Conservation (phyloP, 805 yeast species). For the Ascoidea rubescens region DNA sequence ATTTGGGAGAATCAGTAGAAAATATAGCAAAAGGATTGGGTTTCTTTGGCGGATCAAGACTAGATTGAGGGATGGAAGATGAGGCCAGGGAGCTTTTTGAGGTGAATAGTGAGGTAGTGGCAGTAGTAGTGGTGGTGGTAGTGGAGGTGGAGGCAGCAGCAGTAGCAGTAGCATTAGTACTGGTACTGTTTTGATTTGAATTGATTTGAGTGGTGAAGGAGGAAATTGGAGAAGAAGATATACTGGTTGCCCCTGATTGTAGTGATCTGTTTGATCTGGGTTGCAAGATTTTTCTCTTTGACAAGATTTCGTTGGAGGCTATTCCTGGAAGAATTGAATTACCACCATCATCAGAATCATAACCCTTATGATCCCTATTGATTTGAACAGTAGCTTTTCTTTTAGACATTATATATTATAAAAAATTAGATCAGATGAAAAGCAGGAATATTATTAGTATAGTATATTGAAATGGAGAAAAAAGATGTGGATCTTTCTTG, state of each 20-base stretch:
- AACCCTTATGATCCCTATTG: neutral
- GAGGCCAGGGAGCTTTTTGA: neutral
- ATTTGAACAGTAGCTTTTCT: conserved; percentile 1
- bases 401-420: conserved; percentile 1
- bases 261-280: conserved; percentile 3
- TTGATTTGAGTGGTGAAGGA: conserved; percentile 3
- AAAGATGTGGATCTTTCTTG: too few relatives aligned
- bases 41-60: neutral
- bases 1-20: neutral
- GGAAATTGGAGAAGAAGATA: neutral
- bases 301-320: conserved; percentile 6
- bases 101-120: neutral
- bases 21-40: conserved; percentile 3
- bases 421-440: too few relatives aligned
- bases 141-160: conserved; percentile 9
- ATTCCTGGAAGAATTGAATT: neutral
- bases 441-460: too few relatives aligned
- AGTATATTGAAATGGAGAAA: too few relatives aligned
- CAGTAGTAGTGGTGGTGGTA: conserved; percentile 1
- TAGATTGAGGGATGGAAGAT: neutral
- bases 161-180: conserved; percentile 2
- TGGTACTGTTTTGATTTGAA: conserved; percentile 1
- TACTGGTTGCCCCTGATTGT: neutral
- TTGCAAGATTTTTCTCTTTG: conserved; percentile 7
- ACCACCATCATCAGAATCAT: conserved; percentile 5